Evolutionary conservation across 148 eudicot genomes (phyloP), one percentile per base, ranked within the genome.

Genomic region (Vaccinium myrtillus): DNA sequence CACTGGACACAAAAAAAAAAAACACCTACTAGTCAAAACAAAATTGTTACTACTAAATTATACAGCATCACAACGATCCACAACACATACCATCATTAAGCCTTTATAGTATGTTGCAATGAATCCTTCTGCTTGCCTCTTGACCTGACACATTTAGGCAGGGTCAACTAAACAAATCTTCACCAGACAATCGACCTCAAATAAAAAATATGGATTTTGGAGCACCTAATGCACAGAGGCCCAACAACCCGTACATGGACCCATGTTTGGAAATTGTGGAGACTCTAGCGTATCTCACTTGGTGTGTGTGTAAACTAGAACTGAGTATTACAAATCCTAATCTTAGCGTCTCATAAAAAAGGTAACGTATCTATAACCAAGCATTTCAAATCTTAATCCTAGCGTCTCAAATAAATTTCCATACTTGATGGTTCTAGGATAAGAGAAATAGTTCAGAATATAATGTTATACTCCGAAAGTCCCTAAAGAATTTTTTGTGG

Each of bases 51-150:
- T 30, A 49, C 36, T 39, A 69, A 10, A 83, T 71, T 58, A 50
- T 48, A 81, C 16, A 53, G 30, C 78, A 36, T n/a, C 54, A 83
- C 2, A 56, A 18, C 48, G 23, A 82, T 56, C 46, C 67, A 69
- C 36, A 49, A 84, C 75, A 83, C 80, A 77, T 89, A 97, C 99
- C 95, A 84, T 91, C 99, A 97, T 95, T 82, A 90, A 80, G 83
- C 98, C 93, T 86, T 83, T 92, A 92, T 97, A 97, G 88, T 97
- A 97, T 73, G 77, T 88, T 54, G 93, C 88, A 83, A 94, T 88
- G 86, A 92, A 97, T 75, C 91, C 84, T 78, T 94, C 97, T 39
- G 92, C 98, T 89, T 93, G 99, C 89, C 91, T 88, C 86, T 91
- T 95, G 21, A 97, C 93, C 99, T 97, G 90, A 81, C 36, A 87